These are phyloP conservation scores for Globisporangium spinosum DNA, from an alignment of 352 stramenopile genomes.

Conservation along the genomic window DNA sequence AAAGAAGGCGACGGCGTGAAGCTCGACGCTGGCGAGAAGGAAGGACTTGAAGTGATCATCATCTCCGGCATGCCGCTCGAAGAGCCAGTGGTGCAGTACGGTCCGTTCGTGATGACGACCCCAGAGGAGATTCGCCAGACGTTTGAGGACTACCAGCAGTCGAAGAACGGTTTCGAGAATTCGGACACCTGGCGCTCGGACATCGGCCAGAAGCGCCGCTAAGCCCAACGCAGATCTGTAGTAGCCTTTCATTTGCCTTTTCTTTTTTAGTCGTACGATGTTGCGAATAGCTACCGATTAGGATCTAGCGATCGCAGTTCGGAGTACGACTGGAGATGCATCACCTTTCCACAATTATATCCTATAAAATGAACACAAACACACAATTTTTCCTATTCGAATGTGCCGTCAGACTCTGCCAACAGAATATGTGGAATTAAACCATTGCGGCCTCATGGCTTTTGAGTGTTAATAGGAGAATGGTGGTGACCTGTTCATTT, in stretches of 20 bases:
- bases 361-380: conserved; percentile 3
- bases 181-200: conserved; percentile 42
- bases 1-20: conserved; percentile 23
- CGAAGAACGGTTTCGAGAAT: conserved; percentile 69
- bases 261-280: neutral
- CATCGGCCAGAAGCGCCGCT: conserved; percentile 32
- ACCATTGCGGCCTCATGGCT: neutral
- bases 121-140: conserved; percentile 48
- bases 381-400: neutral
- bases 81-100: conserved; percentile 60
- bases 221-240: neutral
- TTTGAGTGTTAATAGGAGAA: neutral
- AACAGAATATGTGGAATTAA: neutral
- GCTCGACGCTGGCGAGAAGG: conserved; percentile 13
- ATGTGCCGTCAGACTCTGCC: neutral
- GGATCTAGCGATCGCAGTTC: neutral
- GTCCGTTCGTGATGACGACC: conserved; percentile 76
- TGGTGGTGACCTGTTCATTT: neutral
- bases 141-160: conserved; percentile 41
- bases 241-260: neutral
- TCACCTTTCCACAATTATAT: neutral
- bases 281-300: neutral
- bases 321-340: neutral
- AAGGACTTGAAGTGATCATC: conserved; percentile 49
- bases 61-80: conserved; percentile 50